Base-by-base conservation (phyloP, 208 protist genomes). In the Porcisia deanei region DNA sequence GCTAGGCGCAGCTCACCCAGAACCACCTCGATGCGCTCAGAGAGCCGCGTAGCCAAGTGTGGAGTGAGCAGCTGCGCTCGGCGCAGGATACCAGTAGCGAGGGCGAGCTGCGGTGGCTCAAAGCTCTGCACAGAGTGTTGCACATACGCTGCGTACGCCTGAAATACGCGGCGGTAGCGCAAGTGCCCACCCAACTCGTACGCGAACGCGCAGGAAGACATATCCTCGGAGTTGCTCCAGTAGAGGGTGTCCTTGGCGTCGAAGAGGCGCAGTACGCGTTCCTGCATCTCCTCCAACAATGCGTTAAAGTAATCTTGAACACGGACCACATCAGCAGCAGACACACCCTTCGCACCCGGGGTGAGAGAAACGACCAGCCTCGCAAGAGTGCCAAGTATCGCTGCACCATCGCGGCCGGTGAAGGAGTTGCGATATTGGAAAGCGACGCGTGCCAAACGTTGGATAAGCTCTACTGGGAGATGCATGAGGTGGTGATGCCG, bases 41-140 rank as follows among this genome's bases (percentile, higher is more conserved):
- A 84, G 52, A 96, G 85, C 53, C 60, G 53, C 1, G 66, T 52
- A 1, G 88, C 81, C 67, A 96, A 71, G 43, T 91, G 78, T 49
- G 80, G 79, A 6, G 85, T 90, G 37, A 96, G 85, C 52, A 93
- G 84, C 41, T 89, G 77, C 20, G 90, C 85, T 43, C 92, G 88
- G 49, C 91, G 92, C 58, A 96, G 81, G 58, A 96, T 94, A 25
- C 92, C 92, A 2, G 89, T 81, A 1, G 92, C 87, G 57, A 96
- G 83, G n/a, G 92, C 92, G 18, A 96, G 81, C 80, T 94, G 90
- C 74, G 84, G 80, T 30, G 92, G 85, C 66, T 94, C 88, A 57
- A 96, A 89, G 55, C 65, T 61, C 34, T 74, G 47, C 41, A 90
- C 85, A 41, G 86, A 72, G 34, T 83, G 79, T 30, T 76, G 60